Percentiles rank a stretch among this genome's conserved stretches.
Evolutionary conservation across 805 yeast species (phyloP).

Genomic region (Saccharomyces mikatae): DNA sequence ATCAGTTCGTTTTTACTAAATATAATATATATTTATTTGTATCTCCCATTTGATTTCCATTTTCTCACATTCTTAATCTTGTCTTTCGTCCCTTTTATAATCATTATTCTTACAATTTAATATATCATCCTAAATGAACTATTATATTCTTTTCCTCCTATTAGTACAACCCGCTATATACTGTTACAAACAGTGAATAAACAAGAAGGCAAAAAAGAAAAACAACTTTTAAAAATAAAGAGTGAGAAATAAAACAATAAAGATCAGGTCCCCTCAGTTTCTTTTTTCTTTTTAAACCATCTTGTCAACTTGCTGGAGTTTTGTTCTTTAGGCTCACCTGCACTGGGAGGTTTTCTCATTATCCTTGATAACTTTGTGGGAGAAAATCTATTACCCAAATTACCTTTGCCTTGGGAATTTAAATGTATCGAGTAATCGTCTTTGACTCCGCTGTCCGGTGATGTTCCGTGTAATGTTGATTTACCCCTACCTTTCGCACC

Average conservation of each 20-base stretch:
- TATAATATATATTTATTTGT: neutral
- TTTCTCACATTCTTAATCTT: neutral
- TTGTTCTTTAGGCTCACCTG: neutral
- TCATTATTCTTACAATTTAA: neutral
- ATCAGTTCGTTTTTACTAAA: neutral
- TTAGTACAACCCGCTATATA: neutral
- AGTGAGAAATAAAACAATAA: slow-evolving; percentile 2
- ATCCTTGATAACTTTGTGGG: neutral
- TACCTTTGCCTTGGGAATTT: neutral
- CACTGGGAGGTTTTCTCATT: neutral
- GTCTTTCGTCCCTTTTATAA: neutral
- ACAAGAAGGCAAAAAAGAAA: neutral
- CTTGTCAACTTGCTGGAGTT: slow-evolving; percentile 1
- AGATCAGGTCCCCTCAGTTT: neutral
- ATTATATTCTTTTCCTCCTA: neutral
- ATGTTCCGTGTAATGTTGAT: neutral
- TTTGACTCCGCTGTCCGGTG: neutral
- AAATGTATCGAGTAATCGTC: neutral
- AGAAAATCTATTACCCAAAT: neutral
- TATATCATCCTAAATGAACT: neutral
- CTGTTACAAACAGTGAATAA: neutral
- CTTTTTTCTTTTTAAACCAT: slow-evolving; percentile 5
- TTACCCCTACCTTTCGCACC: neutral
- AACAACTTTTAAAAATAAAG: neutral
- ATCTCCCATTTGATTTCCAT: neutral